Conservation (phyloP, 2,329 filamentous ascomycete species). For the Cryphonectria parasitica region DNA sequence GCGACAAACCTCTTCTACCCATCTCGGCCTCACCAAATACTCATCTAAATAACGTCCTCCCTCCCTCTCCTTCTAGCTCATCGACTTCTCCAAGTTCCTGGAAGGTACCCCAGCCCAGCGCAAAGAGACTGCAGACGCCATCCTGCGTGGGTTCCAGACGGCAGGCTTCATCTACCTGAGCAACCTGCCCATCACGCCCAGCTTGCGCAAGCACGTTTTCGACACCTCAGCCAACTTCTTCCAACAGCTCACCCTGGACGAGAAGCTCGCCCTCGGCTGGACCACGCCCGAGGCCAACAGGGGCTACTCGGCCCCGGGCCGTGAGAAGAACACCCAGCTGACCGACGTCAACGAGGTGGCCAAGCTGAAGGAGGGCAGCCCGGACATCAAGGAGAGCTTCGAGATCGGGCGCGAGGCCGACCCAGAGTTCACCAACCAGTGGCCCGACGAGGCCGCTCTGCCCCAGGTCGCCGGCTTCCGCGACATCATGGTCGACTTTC, state of each 20-base stretch:
- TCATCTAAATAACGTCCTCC: neutral
- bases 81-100: conserved; percentile 78
- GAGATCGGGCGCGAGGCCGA: conserved; percentile 67
- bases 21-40: neutral
- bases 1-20: neutral
- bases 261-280: conserved; percentile 72
- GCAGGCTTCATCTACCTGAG: conserved; percentile 90
- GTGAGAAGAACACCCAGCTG: conserved; percentile 71
- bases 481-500: conserved; percentile 74
- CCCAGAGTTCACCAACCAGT: conserved; percentile 71
- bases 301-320: conserved; percentile 70
- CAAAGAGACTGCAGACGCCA: conserved; percentile 67
- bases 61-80: conserved; percentile 57
- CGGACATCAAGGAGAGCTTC: conserved; percentile 67
- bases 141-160: conserved; percentile 79
- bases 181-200: conserved; percentile 71
- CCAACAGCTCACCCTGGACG: conserved; percentile 55
- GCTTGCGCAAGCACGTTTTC: conserved; percentile 66
- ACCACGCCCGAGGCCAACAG: conserved; percentile 73
- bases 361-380: conserved; percentile 59
- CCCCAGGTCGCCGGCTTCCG: conserved; percentile 65
- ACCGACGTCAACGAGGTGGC: conserved; percentile 60
- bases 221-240: conserved; percentile 73
- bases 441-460: conserved; percentile 61
- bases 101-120: conserved; percentile 64